Evolutionary conservation across 2,329 filamentous ascomycete genomes (phyloP), one percentile per base, ranked within the genome.

Genomic region (Exutisphaerella laricina): DNA sequence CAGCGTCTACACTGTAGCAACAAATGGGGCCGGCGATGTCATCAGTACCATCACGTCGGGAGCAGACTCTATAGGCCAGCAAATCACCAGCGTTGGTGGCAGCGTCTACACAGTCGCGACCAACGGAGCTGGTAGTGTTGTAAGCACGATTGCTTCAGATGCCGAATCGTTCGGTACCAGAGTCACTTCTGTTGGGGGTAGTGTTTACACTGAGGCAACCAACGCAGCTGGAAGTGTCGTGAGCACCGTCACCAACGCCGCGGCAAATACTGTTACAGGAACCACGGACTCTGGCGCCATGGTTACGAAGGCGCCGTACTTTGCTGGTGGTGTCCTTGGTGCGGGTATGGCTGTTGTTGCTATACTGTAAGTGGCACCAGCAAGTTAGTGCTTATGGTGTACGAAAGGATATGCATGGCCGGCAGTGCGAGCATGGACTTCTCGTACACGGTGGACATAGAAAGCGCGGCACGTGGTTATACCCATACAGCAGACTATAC

Each of bases 291-390:
- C 41, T 33, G 50, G 47, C n/a, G 55, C 55, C 5, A 40, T 45
- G 25, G 38, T 37, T 21, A 59, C 57, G 13, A 57, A 42, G 32
- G 54, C 46, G 3, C 56, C 56, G 17, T 30, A 50, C 21, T 36
- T 45, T 25, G 64, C 61, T 13, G 63, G 58, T 10, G 63, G 48
- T 41, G 59, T 49, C 3, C 51, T 61, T 3, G 61, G 47, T 17
- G 57, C 54, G 7, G 64, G 51, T 13, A 59, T 58, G 32, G 61
- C 45, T 56, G 58, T 45, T 51, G 59, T 54, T 49, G 59, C 51
- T 46, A 50, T 58, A 41, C 41, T 58, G 16, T 58, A 52, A n/a
- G n/a, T n/a, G n/a, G n/a, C n/a, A n/a, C n/a, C n/a, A n/a, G n/a
- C n/a, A n/a, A n/a, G n/a, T n/a, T n/a, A n/a, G n/a, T n/a, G n/a